These are phyloP conservation scores for Spizellomyces punctatus DNA, from an alignment of 192 early-diverging fungal species.

Conservation along the genomic window DNA sequence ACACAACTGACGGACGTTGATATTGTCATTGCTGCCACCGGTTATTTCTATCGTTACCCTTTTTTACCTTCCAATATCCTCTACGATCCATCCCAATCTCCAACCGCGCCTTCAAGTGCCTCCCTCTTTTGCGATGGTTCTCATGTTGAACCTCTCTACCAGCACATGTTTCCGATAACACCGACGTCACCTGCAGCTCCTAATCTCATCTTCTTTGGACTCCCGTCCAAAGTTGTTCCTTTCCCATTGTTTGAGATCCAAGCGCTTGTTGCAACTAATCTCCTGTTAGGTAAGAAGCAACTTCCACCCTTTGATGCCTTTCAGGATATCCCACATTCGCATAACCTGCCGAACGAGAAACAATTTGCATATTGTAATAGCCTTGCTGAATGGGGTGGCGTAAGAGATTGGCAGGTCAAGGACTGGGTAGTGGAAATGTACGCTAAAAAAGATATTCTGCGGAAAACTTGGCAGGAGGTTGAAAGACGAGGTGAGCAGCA, in stretches of 20 bases:
- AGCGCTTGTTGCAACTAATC: slow-evolving; percentile 15
- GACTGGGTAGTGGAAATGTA: slow-evolving; percentile 3
- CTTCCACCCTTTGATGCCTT: background rate
- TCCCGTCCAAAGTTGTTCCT: slow-evolving; percentile 60
- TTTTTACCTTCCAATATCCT: slow-evolving; percentile 37
- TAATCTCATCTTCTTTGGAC: slow-evolving; percentile 51
- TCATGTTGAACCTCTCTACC: background rate
- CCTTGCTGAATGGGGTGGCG: background rate
- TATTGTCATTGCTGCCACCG: slow-evolving; percentile 65
- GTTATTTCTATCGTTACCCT: slow-evolving; percentile 63
- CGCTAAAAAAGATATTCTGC: slow-evolving; percentile 4
- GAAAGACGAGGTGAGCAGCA: slow-evolving; percentile 3
- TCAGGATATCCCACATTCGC: background rate
- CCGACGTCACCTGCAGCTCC: slow-evolving; percentile 47
- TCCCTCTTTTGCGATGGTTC: background rate
- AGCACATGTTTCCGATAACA: background rate
- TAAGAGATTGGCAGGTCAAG: slow-evolving; percentile 6
- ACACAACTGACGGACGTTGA: slow-evolving; percentile 34
- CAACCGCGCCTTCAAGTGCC: background rate
- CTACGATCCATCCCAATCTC: no score
- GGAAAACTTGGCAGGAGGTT: background rate
- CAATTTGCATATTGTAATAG: slow-evolving; percentile 8
- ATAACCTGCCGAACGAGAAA: background rate
- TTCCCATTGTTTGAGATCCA: slow-evolving; percentile 66
- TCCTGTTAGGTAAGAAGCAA: background rate